Evolutionary conservation across 2,329 filamentous ascomycete species (phyloP), one percentile per base, ranked within the genome.

Genomic region (Leptodontidium sp.): DNA sequence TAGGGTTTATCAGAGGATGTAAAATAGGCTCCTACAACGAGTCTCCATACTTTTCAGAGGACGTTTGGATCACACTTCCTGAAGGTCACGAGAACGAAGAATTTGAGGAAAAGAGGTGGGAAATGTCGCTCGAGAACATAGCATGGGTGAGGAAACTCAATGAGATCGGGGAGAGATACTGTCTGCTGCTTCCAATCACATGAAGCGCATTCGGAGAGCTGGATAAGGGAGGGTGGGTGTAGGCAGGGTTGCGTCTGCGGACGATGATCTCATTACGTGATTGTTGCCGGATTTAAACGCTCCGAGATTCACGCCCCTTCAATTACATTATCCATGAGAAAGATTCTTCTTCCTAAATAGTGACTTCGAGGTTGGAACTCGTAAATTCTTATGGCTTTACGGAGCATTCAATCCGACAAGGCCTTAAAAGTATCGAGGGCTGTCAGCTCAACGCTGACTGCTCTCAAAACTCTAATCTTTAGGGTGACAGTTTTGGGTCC

Each of bases 341-440:
- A 26, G 21, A 52, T 26, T 52, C 43, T 45, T 45, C 43, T 15
- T 45, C 32, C 9, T 49, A 49, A 49, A 49, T 49, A n/a, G 17
- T 49, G 17, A 49, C 17, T 49, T 49, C 17, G 17, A 49, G 17
- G 45, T 49, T 49, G 17, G 17, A 49, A 49, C 17, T 49, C 17
- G 45, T 49, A 49, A 49, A 49, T 49, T 49, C 8, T 49, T 49
- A 52, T 26, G 49, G 49, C 49, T 52, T 52, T 52, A 52, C 8
- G 21, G 7, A 52, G 49, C 5, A 52, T 52, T 52, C 21, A 29
- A 29, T 52, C 49, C 49, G 49, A 21, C 49, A 52, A 52, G 12
- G 49, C 49, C 21, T 26, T 52, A 52, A 52, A 29, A 52, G 49
- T 15, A 29, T 57, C n/a, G n/a, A n/a, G n/a, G n/a, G n/a, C n/a